A percentile compares a stretch with the other conserved stretches of the same genome.
Conservation (phyloP, 345 rosid genomes). For the Sonneratia caseolaris region DNA sequence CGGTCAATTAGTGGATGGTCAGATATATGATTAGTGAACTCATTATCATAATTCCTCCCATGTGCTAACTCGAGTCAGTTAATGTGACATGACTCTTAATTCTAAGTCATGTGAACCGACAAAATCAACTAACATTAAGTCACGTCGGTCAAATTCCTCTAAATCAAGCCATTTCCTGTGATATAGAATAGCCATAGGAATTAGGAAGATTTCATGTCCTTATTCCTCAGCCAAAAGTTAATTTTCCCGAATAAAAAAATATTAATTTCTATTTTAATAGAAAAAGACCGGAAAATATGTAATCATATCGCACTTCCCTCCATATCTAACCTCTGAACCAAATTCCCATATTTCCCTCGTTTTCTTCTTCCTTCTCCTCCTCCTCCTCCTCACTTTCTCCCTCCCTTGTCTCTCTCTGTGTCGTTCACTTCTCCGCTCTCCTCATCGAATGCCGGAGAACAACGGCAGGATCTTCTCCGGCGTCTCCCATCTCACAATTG, state of each 20-base stretch:
- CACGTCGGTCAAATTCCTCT: too few species aligned
- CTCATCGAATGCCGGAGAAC: background rate
- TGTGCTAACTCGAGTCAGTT: too few species aligned
- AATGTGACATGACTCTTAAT: too few species aligned
- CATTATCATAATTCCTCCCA: too few species aligned
- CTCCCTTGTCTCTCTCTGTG: background rate
- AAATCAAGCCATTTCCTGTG: too few species aligned
- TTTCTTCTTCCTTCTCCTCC: background rate
- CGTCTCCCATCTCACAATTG: background rate
- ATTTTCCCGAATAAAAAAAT: background rate
- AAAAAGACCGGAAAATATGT: background rate
- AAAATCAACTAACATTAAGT: too few species aligned
- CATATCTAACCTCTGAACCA: conserved; percentile 3
- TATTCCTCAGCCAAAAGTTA: background rate
- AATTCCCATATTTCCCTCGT: conserved; percentile 3
- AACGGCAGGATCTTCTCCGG: background rate
- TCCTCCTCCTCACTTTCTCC: too few species aligned
- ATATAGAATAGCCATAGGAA: too few species aligned
- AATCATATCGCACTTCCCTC: conserved; percentile 1
- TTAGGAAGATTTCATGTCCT: background rate
- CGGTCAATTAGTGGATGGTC: too few species aligned
- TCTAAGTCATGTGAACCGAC: too few species aligned
- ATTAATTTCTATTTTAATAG: background rate
- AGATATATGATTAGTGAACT: too few species aligned
- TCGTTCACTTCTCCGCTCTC: background rate